phyloP scores from a whole-genome alignment of 2,329 filamentous ascomycete species.

The Ceratocystis variospora region DNA sequence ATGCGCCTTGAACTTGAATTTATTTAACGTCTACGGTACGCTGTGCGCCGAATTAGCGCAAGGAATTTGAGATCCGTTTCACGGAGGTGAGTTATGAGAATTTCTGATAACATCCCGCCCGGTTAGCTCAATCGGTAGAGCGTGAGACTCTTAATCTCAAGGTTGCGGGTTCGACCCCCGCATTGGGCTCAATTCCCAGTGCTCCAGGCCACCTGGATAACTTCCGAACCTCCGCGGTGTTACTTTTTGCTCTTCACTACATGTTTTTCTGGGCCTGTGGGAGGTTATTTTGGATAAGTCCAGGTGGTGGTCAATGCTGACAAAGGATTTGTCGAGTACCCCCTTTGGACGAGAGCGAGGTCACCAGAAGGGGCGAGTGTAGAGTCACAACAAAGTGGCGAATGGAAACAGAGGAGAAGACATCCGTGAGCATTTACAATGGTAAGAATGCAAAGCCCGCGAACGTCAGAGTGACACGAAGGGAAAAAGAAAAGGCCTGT shows the following conservation, averaged over 20 bases:
- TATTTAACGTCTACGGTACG: too few species aligned
- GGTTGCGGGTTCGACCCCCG: slow-evolving; percentile 32
- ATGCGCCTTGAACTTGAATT: too few species aligned
- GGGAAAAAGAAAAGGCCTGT: neutral
- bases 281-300: neutral
- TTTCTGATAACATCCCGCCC: slow-evolving; percentile 26
- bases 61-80: neutral
- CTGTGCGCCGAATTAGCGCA: neutral
- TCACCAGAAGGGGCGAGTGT: neutral
- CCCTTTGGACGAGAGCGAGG: neutral
- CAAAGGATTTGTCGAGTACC: neutral
- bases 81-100: neutral
- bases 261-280: neutral
- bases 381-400: neutral
- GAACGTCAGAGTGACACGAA: slow-evolving; percentile 6
- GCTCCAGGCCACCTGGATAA: slow-evolving; percentile 18
- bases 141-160: slow-evolving; percentile 53
- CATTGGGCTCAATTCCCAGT: slow-evolving; percentile 22
- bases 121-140: slow-evolving; percentile 60
- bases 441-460: neutral
- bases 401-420: neutral
- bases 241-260: slow-evolving; percentile 2
- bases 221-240: slow-evolving; percentile 9
- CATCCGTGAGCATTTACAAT: neutral
- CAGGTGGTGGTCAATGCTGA: neutral